Percentiles rank a stretch among this genome's conserved stretches.
These are phyloP conservation scores for Sclerotinia sclerotiorum DNA, from an alignment of 2,329 filamentous ascomycete species.

Conservation along the genomic window DNA sequence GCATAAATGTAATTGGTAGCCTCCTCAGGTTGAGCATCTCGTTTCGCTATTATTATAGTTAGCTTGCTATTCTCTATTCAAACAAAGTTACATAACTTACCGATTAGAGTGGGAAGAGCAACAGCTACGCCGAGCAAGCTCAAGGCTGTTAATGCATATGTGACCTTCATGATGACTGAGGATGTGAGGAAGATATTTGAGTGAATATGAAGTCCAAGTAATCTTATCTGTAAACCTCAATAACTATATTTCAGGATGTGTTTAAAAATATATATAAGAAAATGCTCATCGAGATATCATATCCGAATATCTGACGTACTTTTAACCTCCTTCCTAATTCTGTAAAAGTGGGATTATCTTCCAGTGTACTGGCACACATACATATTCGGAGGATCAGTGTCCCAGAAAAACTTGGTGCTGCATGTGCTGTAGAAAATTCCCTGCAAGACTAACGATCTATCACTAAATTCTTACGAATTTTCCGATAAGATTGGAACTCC, in stretches of 20 bases:
- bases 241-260: neutral
- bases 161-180: conserved; percentile 14
- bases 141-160: conserved; percentile 1
- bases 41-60: neutral
- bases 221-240: too few species aligned
- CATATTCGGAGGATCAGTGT: neutral
- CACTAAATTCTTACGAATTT: neutral
- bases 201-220: neutral
- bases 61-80: neutral
- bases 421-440: neutral
- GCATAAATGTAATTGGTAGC: too few species aligned
- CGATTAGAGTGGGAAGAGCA: neutral
- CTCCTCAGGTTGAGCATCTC: neutral
- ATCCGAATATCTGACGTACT: neutral
- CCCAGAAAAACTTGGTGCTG: neutral
- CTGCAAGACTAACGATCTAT: too few species aligned
- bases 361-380: neutral
- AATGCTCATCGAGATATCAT: too few species aligned
- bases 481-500: neutral
- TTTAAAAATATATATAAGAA: neutral
- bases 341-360: neutral
- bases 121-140: conserved; percentile 8
- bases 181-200: neutral
- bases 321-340: conserved; percentile 16
- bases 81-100: neutral